Percentiles rank a stretch among this genome's conserved stretches.
Evolutionary conservation across 352 stramenopile species (phyloP).

Genomic region (Phytophthora fragariae): DNA sequence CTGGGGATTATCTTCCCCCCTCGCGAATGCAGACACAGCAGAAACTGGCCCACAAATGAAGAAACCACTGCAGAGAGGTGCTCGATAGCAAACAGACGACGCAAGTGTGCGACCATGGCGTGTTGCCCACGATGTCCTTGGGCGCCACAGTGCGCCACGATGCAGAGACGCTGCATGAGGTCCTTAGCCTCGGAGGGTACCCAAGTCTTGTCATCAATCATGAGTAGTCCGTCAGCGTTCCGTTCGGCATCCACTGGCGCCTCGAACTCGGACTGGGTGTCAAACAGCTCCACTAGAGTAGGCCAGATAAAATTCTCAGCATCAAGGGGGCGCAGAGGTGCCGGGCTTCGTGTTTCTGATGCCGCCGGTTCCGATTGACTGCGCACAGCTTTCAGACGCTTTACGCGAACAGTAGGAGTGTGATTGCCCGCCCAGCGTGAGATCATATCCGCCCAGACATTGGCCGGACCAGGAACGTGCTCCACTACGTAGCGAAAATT

Average conservation of each 20-base stretch:
- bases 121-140: background rate
- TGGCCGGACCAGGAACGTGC: conserved; percentile 7
- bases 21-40: background rate
- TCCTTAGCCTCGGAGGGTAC: background rate
- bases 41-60: background rate
- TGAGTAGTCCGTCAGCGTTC: background rate
- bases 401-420: background rate
- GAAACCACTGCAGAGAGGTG: background rate
- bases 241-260: background rate
- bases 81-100: background rate
- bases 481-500: conserved; percentile 19
- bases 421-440: background rate
- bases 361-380: background rate
- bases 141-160: background rate
- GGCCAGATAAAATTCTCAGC: background rate
- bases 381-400: background rate
- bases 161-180: background rate
- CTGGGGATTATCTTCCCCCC: background rate
- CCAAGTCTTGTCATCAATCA: background rate
- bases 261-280: background rate
- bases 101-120: background rate
- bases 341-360: background rate
- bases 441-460: conserved; percentile 31
- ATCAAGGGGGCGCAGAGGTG: background rate
- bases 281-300: background rate